Percentiles rank a stretch among this genome's conserved stretches.
These are phyloP conservation scores for Neonectria coccinea DNA, from an alignment of 2,329 filamentous ascomycete species.

Conservation along the genomic window DNA sequence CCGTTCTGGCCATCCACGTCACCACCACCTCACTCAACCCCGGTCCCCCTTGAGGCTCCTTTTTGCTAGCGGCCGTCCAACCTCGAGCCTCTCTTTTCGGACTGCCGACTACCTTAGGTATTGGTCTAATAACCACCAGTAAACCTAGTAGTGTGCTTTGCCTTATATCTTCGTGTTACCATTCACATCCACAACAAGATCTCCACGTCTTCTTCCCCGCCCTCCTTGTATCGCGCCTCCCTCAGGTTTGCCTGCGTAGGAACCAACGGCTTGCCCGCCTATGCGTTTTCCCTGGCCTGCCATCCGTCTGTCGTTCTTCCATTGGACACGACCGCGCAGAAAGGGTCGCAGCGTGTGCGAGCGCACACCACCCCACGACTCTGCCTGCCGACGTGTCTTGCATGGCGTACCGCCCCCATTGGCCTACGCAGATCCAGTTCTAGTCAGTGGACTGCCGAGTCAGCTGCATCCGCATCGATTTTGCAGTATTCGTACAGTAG, in stretches of 20 bases:
- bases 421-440: not conserved
- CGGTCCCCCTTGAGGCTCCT: slow-evolving; percentile 1
- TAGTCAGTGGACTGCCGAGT: not conserved
- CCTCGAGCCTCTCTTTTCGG: not conserved
- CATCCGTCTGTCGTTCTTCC: not conserved
- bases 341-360: slow-evolving; percentile 26
- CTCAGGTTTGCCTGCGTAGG: too few species aligned
- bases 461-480: not conserved
- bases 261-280: not conserved
- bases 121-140: too few species aligned
- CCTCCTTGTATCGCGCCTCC: not conserved
- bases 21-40: not conserved
- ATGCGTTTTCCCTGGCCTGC: not conserved
- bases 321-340: slow-evolving; percentile 8
- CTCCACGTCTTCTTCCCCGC: slow-evolving; percentile 1
- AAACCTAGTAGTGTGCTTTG: not conserved
- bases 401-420: slow-evolving; percentile 10
- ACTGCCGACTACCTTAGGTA: too few species aligned
- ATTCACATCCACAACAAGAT: not conserved
- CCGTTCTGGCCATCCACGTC: slow-evolving; percentile 1
- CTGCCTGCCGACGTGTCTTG: slow-evolving; percentile 30
- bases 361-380: slow-evolving; percentile 18
- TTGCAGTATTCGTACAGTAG: not conserved
- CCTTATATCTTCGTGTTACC: not conserved
- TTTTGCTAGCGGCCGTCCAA: not conserved